Percentiles rank a stretch among this genome's conserved stretches.
These are phyloP conservation scores for Tricholoma furcatifolium DNA, from an alignment of 768 basidiomycete species.

Conservation along the genomic window DNA sequence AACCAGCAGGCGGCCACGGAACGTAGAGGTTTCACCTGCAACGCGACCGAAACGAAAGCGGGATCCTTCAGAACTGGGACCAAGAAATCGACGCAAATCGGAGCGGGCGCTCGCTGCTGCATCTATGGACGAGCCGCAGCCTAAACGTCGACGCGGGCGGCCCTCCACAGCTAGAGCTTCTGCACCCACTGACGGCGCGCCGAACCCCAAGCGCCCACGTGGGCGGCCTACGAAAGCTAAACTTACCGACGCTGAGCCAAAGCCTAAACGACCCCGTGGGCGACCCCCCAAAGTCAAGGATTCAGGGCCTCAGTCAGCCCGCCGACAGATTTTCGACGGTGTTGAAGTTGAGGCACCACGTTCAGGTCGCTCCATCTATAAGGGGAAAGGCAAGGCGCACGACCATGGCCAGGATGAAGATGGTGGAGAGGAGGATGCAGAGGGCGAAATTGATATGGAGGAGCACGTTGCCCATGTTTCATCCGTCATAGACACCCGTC, in stretches of 20 bases:
- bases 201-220: slow-evolving; percentile 7
- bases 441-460: slow-evolving; percentile 10
- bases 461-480: slow-evolving; percentile 1
- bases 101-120: not conserved
- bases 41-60: slow-evolving; percentile 18
- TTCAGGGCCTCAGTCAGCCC: not conserved
- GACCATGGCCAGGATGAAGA: not conserved
- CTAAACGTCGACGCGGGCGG: slow-evolving; percentile 9
- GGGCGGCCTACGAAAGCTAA: not conserved
- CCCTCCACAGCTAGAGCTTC: not conserved
- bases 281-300: slow-evolving; percentile 2
- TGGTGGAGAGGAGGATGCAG: slow-evolving; percentile 10
- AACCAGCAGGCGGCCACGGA: slow-evolving; percentile 4
- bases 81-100: slow-evolving; percentile 7
- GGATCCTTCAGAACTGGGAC: slow-evolving; percentile 11
- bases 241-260: not conserved
- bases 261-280: slow-evolving; percentile 9
- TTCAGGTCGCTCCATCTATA: not conserved
- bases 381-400: slow-evolving; percentile 13
- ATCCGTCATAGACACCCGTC: not conserved
- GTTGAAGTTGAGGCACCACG: slow-evolving; percentile 9
- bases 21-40: slow-evolving; percentile 16
- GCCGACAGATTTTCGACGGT: slow-evolving; percentile 19
- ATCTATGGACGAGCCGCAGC: not conserved
- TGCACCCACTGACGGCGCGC: not conserved